Percentiles rank a stretch among this genome's conserved stretches.
These are phyloP conservation scores for Luffa acutangula DNA, from an alignment of 306 rosid genomes.

Conservation along the genomic window DNA sequence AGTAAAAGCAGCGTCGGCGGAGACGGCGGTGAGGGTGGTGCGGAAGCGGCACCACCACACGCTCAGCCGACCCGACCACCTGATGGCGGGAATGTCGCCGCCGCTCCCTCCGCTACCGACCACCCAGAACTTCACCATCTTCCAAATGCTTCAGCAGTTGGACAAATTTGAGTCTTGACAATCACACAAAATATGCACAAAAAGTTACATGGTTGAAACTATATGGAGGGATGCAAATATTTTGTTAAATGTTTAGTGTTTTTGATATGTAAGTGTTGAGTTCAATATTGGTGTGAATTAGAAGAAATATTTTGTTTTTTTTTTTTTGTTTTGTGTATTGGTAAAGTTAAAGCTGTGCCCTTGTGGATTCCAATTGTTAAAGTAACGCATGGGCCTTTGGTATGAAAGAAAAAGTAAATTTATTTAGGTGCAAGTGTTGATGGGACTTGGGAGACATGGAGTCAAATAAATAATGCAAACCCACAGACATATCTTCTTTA, in stretches of 20 bases:
- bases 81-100: conserved; percentile 48
- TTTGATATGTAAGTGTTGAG: background rate
- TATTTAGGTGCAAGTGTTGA: background rate
- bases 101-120: conserved; percentile 35
- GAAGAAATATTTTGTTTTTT: background rate
- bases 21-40: conserved; percentile 44
- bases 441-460: background rate
- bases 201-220: background rate
- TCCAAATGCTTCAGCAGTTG: conserved; percentile 73
- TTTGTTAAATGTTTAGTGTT: background rate
- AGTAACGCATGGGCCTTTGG: background rate
- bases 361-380: background rate
- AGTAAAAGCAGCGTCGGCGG: conserved; percentile 4
- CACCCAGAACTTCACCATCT: conserved; percentile 53
- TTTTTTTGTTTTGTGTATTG: background rate
- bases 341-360: background rate
- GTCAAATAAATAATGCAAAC: background rate
- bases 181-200: background rate
- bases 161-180: conserved; percentile 52
- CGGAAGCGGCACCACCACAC: conserved; percentile 88
- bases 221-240: background rate
- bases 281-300: background rate
- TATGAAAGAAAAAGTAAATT: conserved; percentile 1
- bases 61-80: conserved; percentile 53
- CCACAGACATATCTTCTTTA: background rate